Percentiles rank a stretch among this genome's conserved stretches.
Conservation (phyloP, 257 asterid genomes). For the Buddleja alternifolia region DNA sequence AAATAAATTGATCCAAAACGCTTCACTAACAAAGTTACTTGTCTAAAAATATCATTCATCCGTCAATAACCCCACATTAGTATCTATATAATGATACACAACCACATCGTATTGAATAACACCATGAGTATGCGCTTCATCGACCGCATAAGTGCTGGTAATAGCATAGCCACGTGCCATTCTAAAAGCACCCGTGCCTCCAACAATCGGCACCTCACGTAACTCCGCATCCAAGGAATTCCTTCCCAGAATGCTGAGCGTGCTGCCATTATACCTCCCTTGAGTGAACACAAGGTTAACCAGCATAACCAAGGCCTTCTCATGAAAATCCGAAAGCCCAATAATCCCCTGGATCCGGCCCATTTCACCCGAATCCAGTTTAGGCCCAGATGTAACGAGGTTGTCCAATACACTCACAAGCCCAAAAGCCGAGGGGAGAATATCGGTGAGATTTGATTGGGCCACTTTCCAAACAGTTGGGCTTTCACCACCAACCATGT, state of each 20-base stretch:
- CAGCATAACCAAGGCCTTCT: conserved; percentile 30
- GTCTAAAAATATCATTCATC: not conserved
- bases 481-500: conserved; percentile 20
- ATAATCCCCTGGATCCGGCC: conserved; percentile 52
- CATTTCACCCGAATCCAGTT: conserved; percentile 18
- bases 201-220: conserved; percentile 41
- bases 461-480: too few species aligned
- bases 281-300: conserved; percentile 34
- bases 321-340: conserved; percentile 39
- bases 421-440: too few species aligned
- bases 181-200: conserved; percentile 43
- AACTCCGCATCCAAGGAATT: not conserved
- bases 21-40: too few species aligned
- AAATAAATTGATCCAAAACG: too few species aligned
- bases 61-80: not conserved
- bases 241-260: too few species aligned
- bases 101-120: conserved; percentile 23
- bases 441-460: too few species aligned
- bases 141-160: conserved; percentile 15
- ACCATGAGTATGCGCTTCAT: conserved; percentile 13
- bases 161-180: conserved; percentile 37
- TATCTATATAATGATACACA: conserved; percentile 20
- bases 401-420: too few species aligned
- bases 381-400: conserved; percentile 29
- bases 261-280: conserved; percentile 36